Evolutionary conservation across 768 basidiomycete species (phyloP), one percentile per base, ranked within the genome.

Genomic region (Nidularia sp.): DNA sequence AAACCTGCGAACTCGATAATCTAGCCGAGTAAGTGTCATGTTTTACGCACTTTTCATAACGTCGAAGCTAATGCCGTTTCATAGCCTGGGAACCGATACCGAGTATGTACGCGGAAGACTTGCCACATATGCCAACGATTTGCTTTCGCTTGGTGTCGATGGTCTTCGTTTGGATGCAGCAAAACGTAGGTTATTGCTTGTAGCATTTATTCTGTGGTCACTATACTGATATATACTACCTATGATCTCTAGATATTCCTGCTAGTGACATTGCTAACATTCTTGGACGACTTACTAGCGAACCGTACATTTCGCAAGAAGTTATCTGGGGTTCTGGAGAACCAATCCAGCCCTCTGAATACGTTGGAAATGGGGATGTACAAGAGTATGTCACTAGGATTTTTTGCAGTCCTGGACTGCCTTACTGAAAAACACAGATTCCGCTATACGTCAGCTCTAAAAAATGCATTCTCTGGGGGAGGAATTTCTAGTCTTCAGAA

Each of bases 281-380:
- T 56, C 56, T 75, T 2, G 59, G 70, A 3, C 69, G 74, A 5
- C 65, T 87, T 8, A 66, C 65, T 0, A 53, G 53, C 2, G 60
- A 34, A 4, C 76, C 78, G 0, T 87, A 86, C 58, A 77, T 87
- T 41, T 83, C 84, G 0, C 86, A 87, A 60, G 86, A 87, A 60
- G 76, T 77, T 25, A 75, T 76, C n/a, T 83, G 69, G 32, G 76
- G 76, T 9, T 46, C 65, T 0, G 82, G 80, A 0, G 75, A 85
- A 53, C 72, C 80, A 2, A 63, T 80, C 10, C 75, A 77, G 44
- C 85, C 85, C 0, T 73, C 73, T 0, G 75, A 85, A 58, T 88
- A 87, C 59, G 68, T 68, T 6, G 60, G 59, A 0, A 85, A 75
- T 53, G 79, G 81, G 8, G 82, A 85, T 58, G 84, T 85, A 2